Conservation (phyloP, 2,329 filamentous ascomycete species). For the Xylariaceae sp. region DNA sequence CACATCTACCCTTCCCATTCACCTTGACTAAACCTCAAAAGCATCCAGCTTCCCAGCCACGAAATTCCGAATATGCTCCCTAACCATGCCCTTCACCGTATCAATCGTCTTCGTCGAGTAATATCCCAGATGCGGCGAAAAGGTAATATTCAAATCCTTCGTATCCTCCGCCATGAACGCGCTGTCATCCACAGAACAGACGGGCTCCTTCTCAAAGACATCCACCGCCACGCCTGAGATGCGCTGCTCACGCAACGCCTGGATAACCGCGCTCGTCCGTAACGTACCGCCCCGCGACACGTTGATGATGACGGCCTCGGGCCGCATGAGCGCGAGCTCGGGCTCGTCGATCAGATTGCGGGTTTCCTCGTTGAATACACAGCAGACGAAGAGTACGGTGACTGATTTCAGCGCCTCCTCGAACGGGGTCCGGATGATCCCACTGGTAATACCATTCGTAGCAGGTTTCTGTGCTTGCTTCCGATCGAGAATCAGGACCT, state of each 20-base stretch:
- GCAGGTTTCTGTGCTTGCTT: constrained; percentile 3
- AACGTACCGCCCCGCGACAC: constrained; percentile 24
- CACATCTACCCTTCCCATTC: too few species aligned
- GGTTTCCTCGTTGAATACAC: constrained; percentile 13
- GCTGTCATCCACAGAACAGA: constrained; percentile 22
- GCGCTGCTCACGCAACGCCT: constrained; percentile 25
- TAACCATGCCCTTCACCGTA: constrained; percentile 21
- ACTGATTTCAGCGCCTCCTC: constrained; percentile 16
- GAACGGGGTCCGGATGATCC: constrained; percentile 19
- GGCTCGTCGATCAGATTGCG: constrained; percentile 19
- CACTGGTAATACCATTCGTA: neutral
- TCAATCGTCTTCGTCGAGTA: constrained; percentile 22
- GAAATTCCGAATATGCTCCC: constrained; percentile 19
- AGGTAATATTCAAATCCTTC: constrained; percentile 20
- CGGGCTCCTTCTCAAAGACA: constrained; percentile 26
- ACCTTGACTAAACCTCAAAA: neutral
- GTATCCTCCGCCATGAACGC: constrained; percentile 17
- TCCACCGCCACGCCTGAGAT: constrained; percentile 26
- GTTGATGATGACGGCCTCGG: constrained; percentile 24
- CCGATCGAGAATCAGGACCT: constrained; percentile 23
- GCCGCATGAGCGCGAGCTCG: constrained; percentile 22
- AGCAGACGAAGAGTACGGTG: constrained; percentile 24
- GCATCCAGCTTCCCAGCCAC: constrained; percentile 6
- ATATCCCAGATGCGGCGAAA: constrained; percentile 27
- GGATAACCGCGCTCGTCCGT: constrained; percentile 19